Base-by-base conservation (phyloP, 2,329 filamentous ascomycete species). In the Xylariales sp. region DNA sequence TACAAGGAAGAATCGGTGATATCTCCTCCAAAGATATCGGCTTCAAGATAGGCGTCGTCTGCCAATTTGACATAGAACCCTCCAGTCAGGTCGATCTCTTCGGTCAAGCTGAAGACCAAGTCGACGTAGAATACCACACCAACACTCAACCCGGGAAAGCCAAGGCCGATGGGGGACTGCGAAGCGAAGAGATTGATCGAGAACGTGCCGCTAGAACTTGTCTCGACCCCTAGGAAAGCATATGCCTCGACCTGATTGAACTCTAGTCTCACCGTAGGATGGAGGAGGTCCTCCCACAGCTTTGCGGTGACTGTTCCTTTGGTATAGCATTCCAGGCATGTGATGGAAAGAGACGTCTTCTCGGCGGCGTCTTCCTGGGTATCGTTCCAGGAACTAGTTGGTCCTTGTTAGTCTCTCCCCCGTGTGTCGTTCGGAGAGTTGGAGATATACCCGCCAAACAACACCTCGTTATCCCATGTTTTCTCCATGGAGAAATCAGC, bases 41-140 rank as follows among this genome's bases (percentile, higher is more conserved):
- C 50, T 49, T 65, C 62, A 16, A 66, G 44, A 42, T 50, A 66
- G 18, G 63, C 58, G 16, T 53, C 57, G 33, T 73, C 65, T 4
- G 70, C 61, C 1, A 76, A 56, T 46, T 66, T 62, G 37, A 76
- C 61, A 49, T 73, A 68, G 43, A 74, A 67, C 1, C 70, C 70
- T 36, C 63, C 70, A 12, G 60, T 64, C 27, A 77, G 63, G 33
- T 72, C 69, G 29, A 77, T 56, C n/a, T 61, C 54, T 3, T 63
- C 64, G 3, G 66, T 58, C 0, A 67, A 57, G 21, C 57, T 62
- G 15, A 76, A 55, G 14, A 76, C 65, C 3, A 77, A 58, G 39
- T 76, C 72, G 12, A 75, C 57, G n/a, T 61, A 59, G 29, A 75
- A 62, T 3, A 71, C 58, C 3, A 69, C 58, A 3, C 71, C 70